Conservation (phyloP, 1,284 basidiomycete species). For the Cutaneotrichosporon dermatis region DNA sequence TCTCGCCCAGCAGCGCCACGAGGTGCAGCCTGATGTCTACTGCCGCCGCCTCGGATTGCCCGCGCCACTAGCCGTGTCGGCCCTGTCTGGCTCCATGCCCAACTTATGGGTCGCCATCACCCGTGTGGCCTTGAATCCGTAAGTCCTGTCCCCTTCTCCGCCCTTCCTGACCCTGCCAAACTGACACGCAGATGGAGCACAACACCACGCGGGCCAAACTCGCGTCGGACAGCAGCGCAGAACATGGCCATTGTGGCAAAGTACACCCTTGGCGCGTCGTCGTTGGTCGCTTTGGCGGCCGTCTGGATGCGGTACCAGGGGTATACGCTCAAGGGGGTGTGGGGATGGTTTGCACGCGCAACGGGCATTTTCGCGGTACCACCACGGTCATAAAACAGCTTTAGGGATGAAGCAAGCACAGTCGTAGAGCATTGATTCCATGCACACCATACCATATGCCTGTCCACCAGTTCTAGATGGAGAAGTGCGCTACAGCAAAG, state of each 20-base stretch:
- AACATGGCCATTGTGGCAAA: slow-evolving; percentile 31
- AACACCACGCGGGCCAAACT: slow-evolving; percentile 40
- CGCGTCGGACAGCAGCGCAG: slow-evolving; percentile 33
- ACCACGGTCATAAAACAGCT: neutral
- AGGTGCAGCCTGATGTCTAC: slow-evolving; percentile 97
- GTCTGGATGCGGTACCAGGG: slow-evolving; percentile 46
- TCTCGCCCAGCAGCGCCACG: slow-evolving; percentile 91
- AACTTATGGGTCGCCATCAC: slow-evolving; percentile 48
- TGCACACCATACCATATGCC: slow-evolving; percentile 4
- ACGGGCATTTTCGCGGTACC: slow-evolving; percentile 12
- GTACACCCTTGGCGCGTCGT: slow-evolving; percentile 26
- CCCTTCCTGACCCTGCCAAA: no score
- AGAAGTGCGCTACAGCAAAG: no score
- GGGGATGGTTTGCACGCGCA: slow-evolving; percentile 37
- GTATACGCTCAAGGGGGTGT: slow-evolving; percentile 39
- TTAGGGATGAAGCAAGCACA: no score
- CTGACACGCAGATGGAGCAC: neutral
- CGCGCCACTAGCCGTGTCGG: slow-evolving; percentile 85
- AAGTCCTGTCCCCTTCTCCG: neutral
- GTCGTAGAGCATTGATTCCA: slow-evolving; percentile 5
- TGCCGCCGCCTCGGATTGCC: slow-evolving; percentile 76
- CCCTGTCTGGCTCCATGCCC: slow-evolving; percentile 58
- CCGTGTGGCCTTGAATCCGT: slow-evolving; percentile 45
- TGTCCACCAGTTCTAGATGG: neutral
- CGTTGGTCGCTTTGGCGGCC: slow-evolving; percentile 29